Percentiles rank a stretch among this genome's conserved stretches.
Conservation (phyloP, 1,139 yeast genomes). For the Lodderomyces orthopsilosis region DNA sequence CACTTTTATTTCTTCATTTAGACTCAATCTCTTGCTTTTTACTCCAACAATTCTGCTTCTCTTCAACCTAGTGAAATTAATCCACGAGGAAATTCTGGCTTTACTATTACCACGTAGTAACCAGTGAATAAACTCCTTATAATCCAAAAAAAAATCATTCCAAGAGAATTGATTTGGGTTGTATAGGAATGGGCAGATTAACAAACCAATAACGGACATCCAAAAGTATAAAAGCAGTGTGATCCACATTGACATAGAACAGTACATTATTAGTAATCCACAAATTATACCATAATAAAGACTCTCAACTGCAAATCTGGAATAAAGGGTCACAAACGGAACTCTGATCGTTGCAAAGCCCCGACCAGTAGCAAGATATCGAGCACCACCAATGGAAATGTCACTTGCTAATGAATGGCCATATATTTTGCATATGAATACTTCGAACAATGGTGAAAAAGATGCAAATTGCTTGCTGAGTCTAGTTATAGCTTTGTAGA, state of each 20-base stretch:
- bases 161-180: slow-evolving; percentile 52
- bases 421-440: slow-evolving; percentile 51
- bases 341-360: slow-evolving; percentile 52
- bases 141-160: slow-evolving; percentile 50
- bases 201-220: slow-evolving; percentile 44
- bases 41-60: slow-evolving; percentile 47
- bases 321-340: slow-evolving; percentile 41
- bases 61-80: slow-evolving; percentile 33
- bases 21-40: slow-evolving; percentile 25
- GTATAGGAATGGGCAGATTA: slow-evolving; percentile 48
- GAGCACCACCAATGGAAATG: slow-evolving; percentile 51
- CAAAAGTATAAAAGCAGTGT: slow-evolving; percentile 46
- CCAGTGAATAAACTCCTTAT: slow-evolving; percentile 42
- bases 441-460: slow-evolving; percentile 52
- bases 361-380: slow-evolving; percentile 54
- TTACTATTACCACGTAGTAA: slow-evolving; percentile 42
- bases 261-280: slow-evolving; percentile 39
- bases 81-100: slow-evolving; percentile 36
- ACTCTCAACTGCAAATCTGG: slow-evolving; percentile 48
- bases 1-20: slow-evolving; percentile 22
- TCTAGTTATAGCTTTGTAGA: slow-evolving; percentile 43
- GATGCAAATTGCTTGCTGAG: slow-evolving; percentile 48
- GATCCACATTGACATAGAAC: slow-evolving; percentile 49
- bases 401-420: slow-evolving; percentile 49
- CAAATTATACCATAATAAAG: slow-evolving; percentile 42